Conservation (phyloP, 495 filamentous ascomycete genomes). For the Aspergillus mulundensis region DNA sequence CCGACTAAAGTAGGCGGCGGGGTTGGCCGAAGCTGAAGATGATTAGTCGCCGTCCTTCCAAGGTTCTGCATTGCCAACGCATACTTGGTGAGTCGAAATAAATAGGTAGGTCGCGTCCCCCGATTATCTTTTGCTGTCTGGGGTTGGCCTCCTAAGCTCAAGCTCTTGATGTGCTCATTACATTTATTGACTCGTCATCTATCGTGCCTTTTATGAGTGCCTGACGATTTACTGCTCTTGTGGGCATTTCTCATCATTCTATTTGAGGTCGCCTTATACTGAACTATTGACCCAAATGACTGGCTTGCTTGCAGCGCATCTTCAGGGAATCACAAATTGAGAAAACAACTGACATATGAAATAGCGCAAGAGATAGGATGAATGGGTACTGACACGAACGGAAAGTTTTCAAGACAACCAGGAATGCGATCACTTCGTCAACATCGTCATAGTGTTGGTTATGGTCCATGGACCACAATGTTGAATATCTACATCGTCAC, state of each 20-base stretch:
- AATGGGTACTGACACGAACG: not conserved
- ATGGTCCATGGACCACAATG: constrained; percentile 19
- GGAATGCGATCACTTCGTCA: constrained; percentile 23
- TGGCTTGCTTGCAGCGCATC: constrained; percentile 1
- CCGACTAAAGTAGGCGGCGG: constrained; percentile 11
- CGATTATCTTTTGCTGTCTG: not conserved
- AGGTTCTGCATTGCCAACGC: constrained; percentile 37
- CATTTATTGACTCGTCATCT: too few relatives aligned
- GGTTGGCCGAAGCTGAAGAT: constrained; percentile 13
- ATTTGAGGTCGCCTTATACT: too few relatives aligned
- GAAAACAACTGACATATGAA: not conserved
- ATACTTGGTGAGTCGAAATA: constrained; percentile 32
- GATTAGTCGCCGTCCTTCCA: constrained; percentile 30
- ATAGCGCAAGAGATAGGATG: constrained; percentile 1
- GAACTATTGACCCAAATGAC: not conserved
- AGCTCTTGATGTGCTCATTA: too few relatives aligned
- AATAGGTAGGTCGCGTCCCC: constrained; percentile 11
- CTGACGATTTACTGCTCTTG: too few relatives aligned
- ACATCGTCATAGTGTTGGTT: constrained; percentile 31
- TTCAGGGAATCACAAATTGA: not conserved
- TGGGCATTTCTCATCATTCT: too few relatives aligned
- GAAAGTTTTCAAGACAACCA: constrained; percentile 12
- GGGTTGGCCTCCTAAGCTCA: too few relatives aligned
- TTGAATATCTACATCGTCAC: constrained; percentile 18
- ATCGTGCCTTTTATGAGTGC: too few relatives aligned